Base-by-base conservation (phyloP, 495 filamentous ascomycete genomes). In the Xylaria telfairii region DNA sequence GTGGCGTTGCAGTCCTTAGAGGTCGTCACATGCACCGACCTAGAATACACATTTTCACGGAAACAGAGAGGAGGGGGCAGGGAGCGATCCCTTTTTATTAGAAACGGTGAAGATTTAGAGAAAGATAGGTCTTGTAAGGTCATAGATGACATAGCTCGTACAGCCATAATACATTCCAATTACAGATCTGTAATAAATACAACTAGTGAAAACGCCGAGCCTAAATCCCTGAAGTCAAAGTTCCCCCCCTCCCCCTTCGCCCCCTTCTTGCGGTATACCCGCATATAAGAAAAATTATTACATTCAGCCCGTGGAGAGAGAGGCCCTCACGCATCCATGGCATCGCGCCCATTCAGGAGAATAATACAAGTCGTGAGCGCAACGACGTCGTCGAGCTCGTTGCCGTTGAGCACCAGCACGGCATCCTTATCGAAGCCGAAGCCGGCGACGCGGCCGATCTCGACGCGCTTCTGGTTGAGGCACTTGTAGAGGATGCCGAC, bases 381-480 rank as follows among this genome's bases (percentile, higher is more conserved):
- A 4, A 78, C 76, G 4, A 68, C 74, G 10, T 78, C 76, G 24
- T 76, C 76, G 0, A 76, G 2, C 70, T 78, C 74, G 3, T 76
- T 24, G 39, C 70, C 74, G 12, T 78, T 74, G 1, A 78, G 68
- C n/a, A 74, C 74, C 0, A 78, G 47, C 21, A 78, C 72, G 28
- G 72, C 76, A 17, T 78, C 74, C 59, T 73, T 76, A 7, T 76
- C 76, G 53, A 76, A 75, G 6, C 74, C 74, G 67, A 68, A 76
- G 24, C 74, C 74, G 8, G 72, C 72, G 46, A 78, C 76, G 28
- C 74, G 68, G 34, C 46, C 76, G 39, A 78, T 28, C 74, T 78
- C 76, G 28, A 78, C 76, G 59, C 76, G 76, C 41, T 72, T 39
- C 74, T 78, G 76, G 72, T 78, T 78, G 19, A 78, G 69, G 68